A percentile compares a stretch with the other conserved stretches of the same genome.
phyloP scores from a whole-genome alignment of 225 moss, liverwort and hornwort genomes.

The Pseudoscleropodium purum region DNA sequence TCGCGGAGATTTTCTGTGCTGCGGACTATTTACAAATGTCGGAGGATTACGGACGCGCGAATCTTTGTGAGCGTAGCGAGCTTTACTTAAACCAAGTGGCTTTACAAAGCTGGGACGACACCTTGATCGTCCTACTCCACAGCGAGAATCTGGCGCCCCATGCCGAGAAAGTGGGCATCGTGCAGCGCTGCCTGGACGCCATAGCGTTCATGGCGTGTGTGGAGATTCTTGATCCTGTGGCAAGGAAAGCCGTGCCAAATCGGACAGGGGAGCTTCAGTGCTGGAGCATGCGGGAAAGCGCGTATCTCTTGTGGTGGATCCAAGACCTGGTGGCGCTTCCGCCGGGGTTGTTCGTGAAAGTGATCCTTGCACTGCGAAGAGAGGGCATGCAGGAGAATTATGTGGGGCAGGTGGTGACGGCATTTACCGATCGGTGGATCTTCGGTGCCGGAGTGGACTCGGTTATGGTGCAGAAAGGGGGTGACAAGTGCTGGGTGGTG shows the following conservation, averaged over 20 bases:
- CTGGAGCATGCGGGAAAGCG: slow-evolving; percentile 38
- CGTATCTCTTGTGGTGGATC: slow-evolving; percentile 63
- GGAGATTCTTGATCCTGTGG: slow-evolving; percentile 58
- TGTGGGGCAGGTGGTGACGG: slow-evolving; percentile 77
- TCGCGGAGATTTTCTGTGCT: slow-evolving; percentile 54
- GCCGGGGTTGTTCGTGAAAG: slow-evolving; percentile 49
- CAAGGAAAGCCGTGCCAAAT: slow-evolving; percentile 28
- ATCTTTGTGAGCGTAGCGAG: slow-evolving; percentile 70
- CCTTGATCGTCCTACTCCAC: slow-evolving; percentile 58
- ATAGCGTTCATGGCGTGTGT: slow-evolving; percentile 70
- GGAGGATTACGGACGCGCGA: slow-evolving; percentile 60
- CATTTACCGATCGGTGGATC: slow-evolving; percentile 71
- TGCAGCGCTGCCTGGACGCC: slow-evolving; percentile 56
- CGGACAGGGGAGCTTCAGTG: slow-evolving; percentile 43
- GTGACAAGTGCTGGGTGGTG: slow-evolving; percentile 18
- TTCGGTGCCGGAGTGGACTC: slow-evolving; percentile 23
- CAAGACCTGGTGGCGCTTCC: slow-evolving; percentile 69
- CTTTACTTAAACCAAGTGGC: slow-evolving; percentile 58
- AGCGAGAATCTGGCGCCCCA: slow-evolving; percentile 44
- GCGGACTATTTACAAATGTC: slow-evolving; percentile 70
- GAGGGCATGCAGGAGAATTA: slow-evolving; percentile 78
- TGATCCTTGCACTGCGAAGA: slow-evolving; percentile 47
- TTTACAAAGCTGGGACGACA: slow-evolving; percentile 83
- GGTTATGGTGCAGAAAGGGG: slow-evolving; percentile 26
- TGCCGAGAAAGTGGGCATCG: slow-evolving; percentile 60